Base-by-base conservation (phyloP, 768 basidiomycete species). In the Macrolepiota fuliginosa region DNA sequence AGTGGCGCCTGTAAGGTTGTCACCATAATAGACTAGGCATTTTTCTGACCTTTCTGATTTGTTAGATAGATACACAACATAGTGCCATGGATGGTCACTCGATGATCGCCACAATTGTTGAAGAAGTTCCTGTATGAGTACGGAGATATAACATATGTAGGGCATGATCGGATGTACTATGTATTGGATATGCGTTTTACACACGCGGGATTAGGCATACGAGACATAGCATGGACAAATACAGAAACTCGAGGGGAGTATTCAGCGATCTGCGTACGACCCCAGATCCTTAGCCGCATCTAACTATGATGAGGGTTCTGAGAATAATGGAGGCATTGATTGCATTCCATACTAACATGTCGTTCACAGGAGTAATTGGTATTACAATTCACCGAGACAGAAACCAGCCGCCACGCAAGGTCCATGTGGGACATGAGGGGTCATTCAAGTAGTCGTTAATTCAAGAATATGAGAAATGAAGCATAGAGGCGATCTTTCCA, bases 61-160 rank as follows among this genome's bases (percentile, higher is more conserved):
- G 3, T 32, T 32, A 32, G 29, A 32, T 32, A 7, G 7, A 32
- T 32, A 32, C 3, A 3, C 29, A 7, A 3, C 29, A 3, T 32
- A 32, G 29, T 32, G 29, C 7, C 29, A 32, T 32, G 3, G 29
- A 32, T 32, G 3, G 29, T 32, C 7, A 32, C 29, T 32, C 7
- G 29, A n/a, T n/a, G n/a, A n/a, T n/a, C n/a, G n/a, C n/a, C n/a
- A n/a, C 29, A 7, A 32, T 32, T 32, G 3, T 32, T 7, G 29
- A 65, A 69, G 54, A 81, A 84, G 65, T 84, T 81, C 63, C 83
- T 82, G 83, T 83, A 70, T 73, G 49, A 25, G 19, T 49, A 35
- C 19, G 51, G 47, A 57, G 15, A 40, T 57, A 52, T 36, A 45
- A 24, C 29, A 54, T 42, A 51, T 49, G 40, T 54, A 42, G 40